Evolutionary conservation across 208 protist genomes (phyloP).

Genomic region (Leishmania aethiopica): DNA sequence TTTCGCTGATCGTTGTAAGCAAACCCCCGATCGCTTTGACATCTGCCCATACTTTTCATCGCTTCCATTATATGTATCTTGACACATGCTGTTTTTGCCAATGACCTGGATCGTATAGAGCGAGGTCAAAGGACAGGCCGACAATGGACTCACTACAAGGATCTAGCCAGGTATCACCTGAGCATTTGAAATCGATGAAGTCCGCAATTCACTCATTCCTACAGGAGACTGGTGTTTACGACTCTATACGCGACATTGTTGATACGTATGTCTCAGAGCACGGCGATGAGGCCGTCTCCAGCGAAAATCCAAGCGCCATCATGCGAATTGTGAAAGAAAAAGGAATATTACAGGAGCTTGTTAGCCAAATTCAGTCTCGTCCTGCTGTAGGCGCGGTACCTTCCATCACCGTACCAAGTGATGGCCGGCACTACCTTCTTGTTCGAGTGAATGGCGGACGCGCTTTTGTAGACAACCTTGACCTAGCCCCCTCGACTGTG

Average conservation of each 20-base stretch:
- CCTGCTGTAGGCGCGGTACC: conserved; percentile 6
- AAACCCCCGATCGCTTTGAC: not conserved
- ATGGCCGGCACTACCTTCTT: conserved; percentile 77
- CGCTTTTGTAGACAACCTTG: conserved; percentile 92
- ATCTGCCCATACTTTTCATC: not conserved
- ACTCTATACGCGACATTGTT: conserved; percentile 88
- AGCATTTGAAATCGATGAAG: conserved; percentile 75
- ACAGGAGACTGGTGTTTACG: conserved; percentile 82
- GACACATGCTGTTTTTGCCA: not conserved
- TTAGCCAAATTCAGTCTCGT: conserved; percentile 46
- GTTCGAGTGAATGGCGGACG: conserved; percentile 76
- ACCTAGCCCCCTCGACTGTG: conserved; percentile 39
- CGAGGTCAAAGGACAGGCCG: not conserved
- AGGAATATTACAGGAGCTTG: conserved; percentile 81
- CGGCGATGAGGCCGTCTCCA: conserved; percentile 29
- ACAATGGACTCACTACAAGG: conserved; percentile 37
- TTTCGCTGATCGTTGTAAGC: not conserved
- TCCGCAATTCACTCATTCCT: conserved; percentile 85
- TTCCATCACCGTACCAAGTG: conserved; percentile 23
- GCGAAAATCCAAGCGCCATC: conserved; percentile 63
- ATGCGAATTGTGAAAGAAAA: conserved; percentile 87
- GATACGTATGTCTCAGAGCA: conserved; percentile 83
- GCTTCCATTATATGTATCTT: not conserved
- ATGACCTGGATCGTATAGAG: not conserved
- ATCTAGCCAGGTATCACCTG: conserved; percentile 33